phyloP scores from a whole-genome alignment of 139 green algal species.

The Prasinococcaceae sp. region DNA sequence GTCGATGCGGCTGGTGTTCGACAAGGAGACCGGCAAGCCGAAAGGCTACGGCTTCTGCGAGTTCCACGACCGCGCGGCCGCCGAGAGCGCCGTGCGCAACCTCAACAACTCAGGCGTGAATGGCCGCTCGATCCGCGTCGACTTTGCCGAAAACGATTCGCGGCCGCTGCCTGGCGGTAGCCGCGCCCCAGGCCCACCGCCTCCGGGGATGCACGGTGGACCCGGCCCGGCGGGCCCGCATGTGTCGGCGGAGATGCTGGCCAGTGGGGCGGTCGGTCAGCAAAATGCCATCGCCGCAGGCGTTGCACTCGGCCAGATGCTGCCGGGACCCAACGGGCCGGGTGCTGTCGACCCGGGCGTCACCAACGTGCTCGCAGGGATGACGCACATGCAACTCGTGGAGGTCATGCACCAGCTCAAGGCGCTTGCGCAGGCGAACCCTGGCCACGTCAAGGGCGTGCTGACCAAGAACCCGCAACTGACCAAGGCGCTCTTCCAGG shows the following conservation, averaged over 20 bases:
- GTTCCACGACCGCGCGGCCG: constrained; percentile 72
- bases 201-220: too few relatives aligned
- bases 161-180: too few relatives aligned
- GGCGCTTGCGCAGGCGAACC: background rate
- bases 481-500: constrained; percentile 76
- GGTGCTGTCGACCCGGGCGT: constrained; percentile 9
- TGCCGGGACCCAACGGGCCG: too few relatives aligned
- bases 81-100: constrained; percentile 71
- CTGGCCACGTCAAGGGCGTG: background rate
- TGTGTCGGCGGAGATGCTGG: too few relatives aligned
- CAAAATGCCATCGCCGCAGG: too few relatives aligned
- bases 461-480: constrained; percentile 55
- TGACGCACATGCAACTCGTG: constrained; percentile 28
- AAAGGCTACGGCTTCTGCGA: constrained; percentile 93
- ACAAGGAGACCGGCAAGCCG: constrained; percentile 78
- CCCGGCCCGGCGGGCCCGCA: too few relatives aligned
- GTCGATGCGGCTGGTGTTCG: constrained; percentile 66
- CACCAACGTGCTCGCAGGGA: constrained; percentile 17
- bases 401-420: constrained; percentile 26
- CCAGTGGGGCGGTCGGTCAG: too few relatives aligned
- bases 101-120: constrained; percentile 51
- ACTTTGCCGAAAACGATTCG: constrained; percentile 46
- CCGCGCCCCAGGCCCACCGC: too few relatives aligned
- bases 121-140: constrained; percentile 42
- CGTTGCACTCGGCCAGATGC: too few relatives aligned